Evolutionary conservation across 306 rosid genomes (phyloP), one percentile per base, ranked within the genome.

Genomic region (Chamaecrista fasciculata): DNA sequence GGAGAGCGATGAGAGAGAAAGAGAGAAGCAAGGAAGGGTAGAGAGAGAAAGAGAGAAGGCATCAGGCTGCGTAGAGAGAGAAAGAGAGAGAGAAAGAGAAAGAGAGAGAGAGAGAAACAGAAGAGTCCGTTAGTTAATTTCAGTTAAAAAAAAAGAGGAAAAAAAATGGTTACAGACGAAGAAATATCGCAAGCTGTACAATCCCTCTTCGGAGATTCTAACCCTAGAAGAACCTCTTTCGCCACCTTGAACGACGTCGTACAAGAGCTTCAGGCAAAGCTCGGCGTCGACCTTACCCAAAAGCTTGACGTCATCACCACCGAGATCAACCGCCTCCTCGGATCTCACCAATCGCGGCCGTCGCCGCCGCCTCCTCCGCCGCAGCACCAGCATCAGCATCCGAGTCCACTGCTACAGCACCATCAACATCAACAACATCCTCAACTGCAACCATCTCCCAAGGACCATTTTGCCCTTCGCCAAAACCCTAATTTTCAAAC

Each of bases 151-250:
- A 8, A 8, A 2, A 5, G 6, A 0, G 2, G 5, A 5, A 5
- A 3, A 0, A 48, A 40, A 66, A 87, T 87, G 95, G 91, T 82
- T 24, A 75, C 89, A 65, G 95, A 91, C 64, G 85, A 84, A 71
- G 89, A 91, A 73, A 83, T 91, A 57, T 80, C 91, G 16, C 82
- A 78, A 80, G 95, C 89, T 33, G 37, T 91, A 36, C 67, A 76
- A 57, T 72, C 86, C 39, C 76, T 88, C 42, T 62, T 91, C 62
- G 76, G 77, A 40, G 85, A 82, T 50, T 52, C 81, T 3, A 83
- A 75, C 79, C 83, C 84, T 20, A 75, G 78, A 29, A 59, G 78
- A 73, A 61, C 48, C 47, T n/a, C n/a, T n/a, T 71, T 82, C 78
- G 68, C 80, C 20, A 77, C 91, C 19, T 42, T 91, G 10, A 79